Conservation (phyloP, 129 eudicot genomes). For the Flaveria sonorensis region DNA sequence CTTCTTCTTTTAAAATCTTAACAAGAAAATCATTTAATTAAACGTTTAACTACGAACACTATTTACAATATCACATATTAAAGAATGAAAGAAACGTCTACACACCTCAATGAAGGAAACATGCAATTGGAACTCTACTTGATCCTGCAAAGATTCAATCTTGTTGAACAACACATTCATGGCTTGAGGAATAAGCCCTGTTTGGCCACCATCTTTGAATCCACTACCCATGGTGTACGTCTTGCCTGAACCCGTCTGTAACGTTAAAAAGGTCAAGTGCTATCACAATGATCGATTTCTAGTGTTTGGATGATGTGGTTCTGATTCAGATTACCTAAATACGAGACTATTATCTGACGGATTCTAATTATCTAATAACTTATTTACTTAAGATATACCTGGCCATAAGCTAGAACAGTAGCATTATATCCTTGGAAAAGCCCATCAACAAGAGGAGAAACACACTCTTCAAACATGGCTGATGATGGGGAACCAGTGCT, state of each 20-base stretch:
- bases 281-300: background rate
- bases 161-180: slow-evolving; percentile 83
- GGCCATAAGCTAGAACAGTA: slow-evolving; percentile 98
- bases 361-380: too few species aligned
- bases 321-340: background rate
- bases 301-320: background rate
- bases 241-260: slow-evolving; percentile 98
- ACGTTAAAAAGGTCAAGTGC: slow-evolving; percentile 25
- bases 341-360: background rate
- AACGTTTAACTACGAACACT: slow-evolving; percentile 1
- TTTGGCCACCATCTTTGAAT: slow-evolving; percentile 68
- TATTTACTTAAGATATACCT: slow-evolving; percentile 44
- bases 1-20: slow-evolving; percentile 99
- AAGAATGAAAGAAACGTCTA: background rate
- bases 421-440: slow-evolving; percentile 97
- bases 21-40: slow-evolving; percentile 31
- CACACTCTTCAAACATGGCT: slow-evolving; percentile 89
- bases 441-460: slow-evolving; percentile 97
- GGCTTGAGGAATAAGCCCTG: slow-evolving; percentile 87
- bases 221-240: slow-evolving; percentile 99
- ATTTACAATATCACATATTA: background rate
- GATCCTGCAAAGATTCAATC: slow-evolving; percentile 69
- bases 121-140: slow-evolving; percentile 81
- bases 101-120: slow-evolving; percentile 96
- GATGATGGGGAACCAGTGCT: slow-evolving; percentile 77